Conservation (phyloP, 306 rosid genomes). For the Cercis canadensis region DNA sequence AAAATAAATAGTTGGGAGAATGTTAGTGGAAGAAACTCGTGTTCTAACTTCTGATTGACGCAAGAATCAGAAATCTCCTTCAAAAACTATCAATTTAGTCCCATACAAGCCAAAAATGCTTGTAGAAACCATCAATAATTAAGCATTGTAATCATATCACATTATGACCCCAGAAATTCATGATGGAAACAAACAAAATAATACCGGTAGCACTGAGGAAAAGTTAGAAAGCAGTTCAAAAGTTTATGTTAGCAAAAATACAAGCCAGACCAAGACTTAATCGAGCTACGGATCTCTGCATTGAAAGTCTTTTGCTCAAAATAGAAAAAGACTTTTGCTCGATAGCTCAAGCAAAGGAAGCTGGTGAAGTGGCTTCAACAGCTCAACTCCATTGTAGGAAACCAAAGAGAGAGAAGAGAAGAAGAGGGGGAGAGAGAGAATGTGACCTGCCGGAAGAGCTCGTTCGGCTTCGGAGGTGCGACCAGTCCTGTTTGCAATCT, state of each 20-base stretch:
- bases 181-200: slow-evolving; percentile 44
- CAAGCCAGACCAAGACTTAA: neutral
- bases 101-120: neutral
- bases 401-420: neutral
- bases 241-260: slow-evolving; percentile 12
- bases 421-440: no score
- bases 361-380: slow-evolving; percentile 10
- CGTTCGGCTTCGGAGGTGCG: slow-evolving; percentile 43
- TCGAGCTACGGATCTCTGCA: slow-evolving; percentile 22
- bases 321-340: neutral
- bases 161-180: slow-evolving; percentile 43
- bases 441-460: slow-evolving; percentile 54
- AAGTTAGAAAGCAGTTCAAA: slow-evolving; percentile 38
- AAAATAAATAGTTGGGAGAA: slow-evolving; percentile 14
- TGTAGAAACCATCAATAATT: slow-evolving; percentile 26
- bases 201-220: slow-evolving; percentile 45
- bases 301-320: neutral
- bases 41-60: slow-evolving; percentile 19
- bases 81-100: neutral
- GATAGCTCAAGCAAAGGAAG: neutral
- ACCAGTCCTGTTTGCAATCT: slow-evolving; percentile 40
- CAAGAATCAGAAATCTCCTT: slow-evolving; percentile 6
- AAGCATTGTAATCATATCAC: slow-evolving; percentile 45
- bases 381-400: neutral
- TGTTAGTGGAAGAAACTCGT: neutral